phyloP scores from a whole-genome alignment of 2,329 filamentous ascomycete species.

The Fusarium nematophilum region DNA sequence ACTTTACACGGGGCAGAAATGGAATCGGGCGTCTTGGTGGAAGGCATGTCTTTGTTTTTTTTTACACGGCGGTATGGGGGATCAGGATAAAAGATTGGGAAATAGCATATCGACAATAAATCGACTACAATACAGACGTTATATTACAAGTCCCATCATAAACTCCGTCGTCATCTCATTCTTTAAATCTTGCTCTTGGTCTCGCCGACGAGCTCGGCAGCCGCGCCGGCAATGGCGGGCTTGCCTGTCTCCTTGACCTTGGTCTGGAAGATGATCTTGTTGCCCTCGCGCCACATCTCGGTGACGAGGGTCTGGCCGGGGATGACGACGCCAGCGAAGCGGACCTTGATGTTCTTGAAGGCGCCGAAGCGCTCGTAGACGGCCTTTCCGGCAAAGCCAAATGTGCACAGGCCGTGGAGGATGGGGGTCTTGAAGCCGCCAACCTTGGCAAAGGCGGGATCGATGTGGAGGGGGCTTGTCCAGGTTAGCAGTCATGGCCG shows the following conservation, averaged over 20 bases:
- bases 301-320: conserved; percentile 89
- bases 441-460: conserved; percentile 92
- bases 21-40: conserved; percentile 26
- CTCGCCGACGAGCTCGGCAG: conserved; percentile 73
- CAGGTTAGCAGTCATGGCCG: conserved; percentile 5
- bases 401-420: conserved; percentile 95
- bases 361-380: conserved; percentile 85
- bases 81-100: conserved; percentile 29
- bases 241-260: conserved; percentile 95
- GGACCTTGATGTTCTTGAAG: conserved; percentile 92
- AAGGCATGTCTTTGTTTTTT: conserved; percentile 4
- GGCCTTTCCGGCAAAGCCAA: conserved; percentile 92
- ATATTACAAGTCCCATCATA: conserved; percentile 36
- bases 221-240: conserved; percentile 83
- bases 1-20: conserved; percentile 1
- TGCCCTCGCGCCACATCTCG: conserved; percentile 93
- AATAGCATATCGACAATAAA: conserved; percentile 28
- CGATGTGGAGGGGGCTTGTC: conserved; percentile 86
- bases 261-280: conserved; percentile 83
- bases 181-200: conserved; percentile 48
- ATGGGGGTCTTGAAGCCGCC: conserved; percentile 96
- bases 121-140: conserved; percentile 43
- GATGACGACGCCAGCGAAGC: conserved; percentile 86
- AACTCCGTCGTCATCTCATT: conserved; percentile 22
- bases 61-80: conserved; percentile 12